Conservation (phyloP, 495 filamentous ascomycete genomes). For the Penicillium odoratum region DNA sequence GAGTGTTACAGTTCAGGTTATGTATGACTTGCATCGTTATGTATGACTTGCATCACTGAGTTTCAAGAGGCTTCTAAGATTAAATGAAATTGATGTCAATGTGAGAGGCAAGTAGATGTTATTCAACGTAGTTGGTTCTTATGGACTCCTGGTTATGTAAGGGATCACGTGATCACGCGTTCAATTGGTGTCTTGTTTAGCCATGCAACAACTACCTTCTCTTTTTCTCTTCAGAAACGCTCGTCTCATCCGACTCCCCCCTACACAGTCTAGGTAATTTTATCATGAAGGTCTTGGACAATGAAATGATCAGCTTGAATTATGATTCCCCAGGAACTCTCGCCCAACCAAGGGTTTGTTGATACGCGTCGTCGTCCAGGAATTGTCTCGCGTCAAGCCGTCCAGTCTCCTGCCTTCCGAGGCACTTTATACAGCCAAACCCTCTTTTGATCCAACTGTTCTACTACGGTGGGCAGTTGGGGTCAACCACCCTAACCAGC, state of each 20-base stretch:
- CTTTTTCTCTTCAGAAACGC: background rate
- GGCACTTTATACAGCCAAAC: slow-evolving; percentile 9
- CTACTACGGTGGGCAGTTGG: slow-evolving; percentile 5
- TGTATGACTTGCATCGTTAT: too few relatives aligned
- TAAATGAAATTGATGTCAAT: background rate
- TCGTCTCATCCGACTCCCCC: background rate
- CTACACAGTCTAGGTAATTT: background rate
- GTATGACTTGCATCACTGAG: background rate
- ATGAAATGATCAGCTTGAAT: background rate
- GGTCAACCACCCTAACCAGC: slow-evolving; percentile 3
- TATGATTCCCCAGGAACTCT: background rate
- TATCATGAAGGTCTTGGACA: background rate
- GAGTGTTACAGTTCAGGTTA: background rate
- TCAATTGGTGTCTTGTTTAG: background rate
- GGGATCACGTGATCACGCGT: background rate
- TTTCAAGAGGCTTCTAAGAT: background rate
- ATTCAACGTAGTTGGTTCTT: background rate
- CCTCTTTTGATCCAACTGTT: slow-evolving; percentile 4
- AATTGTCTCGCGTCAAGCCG: background rate
- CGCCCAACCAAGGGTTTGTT: background rate
- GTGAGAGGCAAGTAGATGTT: background rate
- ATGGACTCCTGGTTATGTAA: too few relatives aligned
- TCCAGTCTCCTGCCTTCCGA: slow-evolving; percentile 1
- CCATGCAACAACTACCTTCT: background rate
- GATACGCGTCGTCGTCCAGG: background rate